phyloP scores from a whole-genome alignment of 1,284 basidiomycete species.

The Austroboletus niveus region DNA sequence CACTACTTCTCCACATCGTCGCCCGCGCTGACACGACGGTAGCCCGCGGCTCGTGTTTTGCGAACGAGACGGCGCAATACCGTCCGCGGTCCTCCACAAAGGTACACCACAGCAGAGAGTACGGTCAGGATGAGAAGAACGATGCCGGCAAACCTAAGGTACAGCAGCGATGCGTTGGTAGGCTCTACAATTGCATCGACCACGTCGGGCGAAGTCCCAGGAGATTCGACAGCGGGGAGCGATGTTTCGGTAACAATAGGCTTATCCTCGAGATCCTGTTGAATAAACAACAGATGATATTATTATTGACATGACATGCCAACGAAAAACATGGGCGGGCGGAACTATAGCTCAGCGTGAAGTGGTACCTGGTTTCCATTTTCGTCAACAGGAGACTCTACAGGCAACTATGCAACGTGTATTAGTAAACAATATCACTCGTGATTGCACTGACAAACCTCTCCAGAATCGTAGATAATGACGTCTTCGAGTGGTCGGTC shows the following conservation, averaged over 20 bases:
- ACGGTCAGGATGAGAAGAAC: constrained; percentile 43
- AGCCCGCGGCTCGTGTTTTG: constrained; percentile 33
- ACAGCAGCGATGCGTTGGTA: constrained; percentile 24
- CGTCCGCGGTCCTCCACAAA: constrained; percentile 51
- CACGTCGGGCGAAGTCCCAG: not conserved
- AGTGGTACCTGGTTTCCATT: constrained; percentile 87
- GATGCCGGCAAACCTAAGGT: constrained; percentile 43
- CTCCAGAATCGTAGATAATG: constrained; percentile 78
- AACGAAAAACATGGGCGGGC: constrained; percentile 40
- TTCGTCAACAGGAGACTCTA: constrained; percentile 59
- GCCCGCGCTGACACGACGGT: constrained; percentile 44
- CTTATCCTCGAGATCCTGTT: constrained; percentile 33
- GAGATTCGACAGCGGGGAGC: constrained; percentile 10
- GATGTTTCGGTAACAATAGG: constrained; percentile 11
- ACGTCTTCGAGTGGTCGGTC: constrained; percentile 77
- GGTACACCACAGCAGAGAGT: constrained; percentile 47
- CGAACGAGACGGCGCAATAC: constrained; percentile 44
- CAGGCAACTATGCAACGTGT: constrained; percentile 48
- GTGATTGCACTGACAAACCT: constrained; percentile 49
- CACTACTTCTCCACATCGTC: constrained; percentile 54
- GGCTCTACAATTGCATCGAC: constrained; percentile 16
- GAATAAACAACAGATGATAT: constrained; percentile 34
- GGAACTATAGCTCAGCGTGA: constrained; percentile 82
- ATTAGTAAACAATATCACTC: constrained; percentile 3
- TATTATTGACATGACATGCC: constrained; percentile 54